phyloP scores from a whole-genome alignment of 2,329 filamentous ascomycete genomes.

The Westerdykella aurantiaca region DNA sequence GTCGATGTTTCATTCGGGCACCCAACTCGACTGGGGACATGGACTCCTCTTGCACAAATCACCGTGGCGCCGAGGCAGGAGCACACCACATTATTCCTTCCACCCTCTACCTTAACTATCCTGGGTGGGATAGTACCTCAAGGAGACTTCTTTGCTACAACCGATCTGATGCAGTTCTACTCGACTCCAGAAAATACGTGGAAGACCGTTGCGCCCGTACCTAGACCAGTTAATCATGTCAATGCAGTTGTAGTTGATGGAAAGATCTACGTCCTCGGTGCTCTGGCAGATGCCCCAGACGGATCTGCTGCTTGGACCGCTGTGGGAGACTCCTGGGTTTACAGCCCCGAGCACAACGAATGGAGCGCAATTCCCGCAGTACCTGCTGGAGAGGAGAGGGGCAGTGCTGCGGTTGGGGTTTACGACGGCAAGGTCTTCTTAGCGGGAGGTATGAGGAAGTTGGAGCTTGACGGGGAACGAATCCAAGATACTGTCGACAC shows the following conservation, averaged over 20 bases:
- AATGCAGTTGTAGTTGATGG: constrained; percentile 18
- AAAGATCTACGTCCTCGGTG: constrained; percentile 22
- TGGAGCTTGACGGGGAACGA: constrained; percentile 3
- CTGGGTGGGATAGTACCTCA: constrained; percentile 18
- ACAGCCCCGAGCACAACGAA: constrained; percentile 8
- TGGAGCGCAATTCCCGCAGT: constrained; percentile 8
- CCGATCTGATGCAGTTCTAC: constrained; percentile 17
- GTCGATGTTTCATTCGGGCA: no score
- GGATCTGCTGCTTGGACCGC: constrained; percentile 8
- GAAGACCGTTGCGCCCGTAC: constrained; percentile 11
- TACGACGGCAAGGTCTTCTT: constrained; percentile 14
- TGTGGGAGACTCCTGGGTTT: constrained; percentile 11
- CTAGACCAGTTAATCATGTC: constrained; percentile 19
- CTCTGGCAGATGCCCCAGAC: constrained; percentile 7
- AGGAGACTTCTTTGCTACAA: constrained; percentile 9
- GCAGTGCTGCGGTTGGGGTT: constrained; percentile 18
- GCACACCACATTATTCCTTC: constrained; percentile 18
- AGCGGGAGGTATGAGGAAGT: constrained; percentile 15
- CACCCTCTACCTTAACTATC: constrained; percentile 15
- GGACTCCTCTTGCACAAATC: constrained; percentile 14
- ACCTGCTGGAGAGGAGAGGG: constrained; percentile 9
- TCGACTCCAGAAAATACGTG: constrained; percentile 15
- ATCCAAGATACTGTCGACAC: constrained; percentile 7
- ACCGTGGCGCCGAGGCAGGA: constrained; percentile 18
- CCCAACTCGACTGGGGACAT: constrained; percentile 1